A percentile compares a stretch with the other conserved stretches of the same genome.
Evolutionary conservation across 2,329 filamentous ascomycete genomes (phyloP).

Genomic region (Neofusicoccum kwambonambiense): DNA sequence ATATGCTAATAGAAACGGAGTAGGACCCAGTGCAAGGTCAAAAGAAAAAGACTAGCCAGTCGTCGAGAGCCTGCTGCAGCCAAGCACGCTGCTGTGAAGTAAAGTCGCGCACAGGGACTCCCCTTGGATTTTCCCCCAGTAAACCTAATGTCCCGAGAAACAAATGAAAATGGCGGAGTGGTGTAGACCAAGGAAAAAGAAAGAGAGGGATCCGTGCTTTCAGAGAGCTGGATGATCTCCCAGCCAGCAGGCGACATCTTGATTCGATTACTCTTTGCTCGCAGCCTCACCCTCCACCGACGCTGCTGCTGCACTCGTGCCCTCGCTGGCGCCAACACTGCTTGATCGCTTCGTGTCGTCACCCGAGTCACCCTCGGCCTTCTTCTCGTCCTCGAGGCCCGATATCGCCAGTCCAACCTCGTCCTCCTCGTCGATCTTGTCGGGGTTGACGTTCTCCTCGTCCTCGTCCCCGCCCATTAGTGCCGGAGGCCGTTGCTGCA

Average conservation of each 20-base stretch:
- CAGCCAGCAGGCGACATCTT: neutral
- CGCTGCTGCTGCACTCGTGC: neutral
- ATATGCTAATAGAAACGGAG: slow-evolving; percentile 3
- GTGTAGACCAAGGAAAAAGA: neutral
- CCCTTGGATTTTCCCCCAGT: neutral
- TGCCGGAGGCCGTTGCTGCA: slow-evolving; percentile 86
- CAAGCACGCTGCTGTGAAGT: neutral
- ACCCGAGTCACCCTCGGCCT: neutral
- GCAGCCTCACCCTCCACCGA: neutral
- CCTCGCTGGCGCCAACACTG: slow-evolving; percentile 11
- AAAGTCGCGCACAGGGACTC: neutral
- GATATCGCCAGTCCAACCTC: slow-evolving; percentile 39
- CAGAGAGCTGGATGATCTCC: neutral
- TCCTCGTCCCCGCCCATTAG: slow-evolving; percentile 63
- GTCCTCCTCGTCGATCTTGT: slow-evolving; percentile 32
- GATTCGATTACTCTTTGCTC: slow-evolving; percentile 5
- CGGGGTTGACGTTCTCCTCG: slow-evolving; percentile 26
- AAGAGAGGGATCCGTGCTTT: neutral
- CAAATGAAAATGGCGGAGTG: neutral
- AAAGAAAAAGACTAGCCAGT: neutral
- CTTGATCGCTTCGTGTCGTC: slow-evolving; percentile 2
- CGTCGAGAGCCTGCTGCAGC: neutral
- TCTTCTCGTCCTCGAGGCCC: slow-evolving; percentile 30
- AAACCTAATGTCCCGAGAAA: neutral
- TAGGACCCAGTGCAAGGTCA: neutral